Evolutionary conservation across 768 basidiomycete genomes (phyloP).

Genomic region (Macrolepiota albuminosa): DNA sequence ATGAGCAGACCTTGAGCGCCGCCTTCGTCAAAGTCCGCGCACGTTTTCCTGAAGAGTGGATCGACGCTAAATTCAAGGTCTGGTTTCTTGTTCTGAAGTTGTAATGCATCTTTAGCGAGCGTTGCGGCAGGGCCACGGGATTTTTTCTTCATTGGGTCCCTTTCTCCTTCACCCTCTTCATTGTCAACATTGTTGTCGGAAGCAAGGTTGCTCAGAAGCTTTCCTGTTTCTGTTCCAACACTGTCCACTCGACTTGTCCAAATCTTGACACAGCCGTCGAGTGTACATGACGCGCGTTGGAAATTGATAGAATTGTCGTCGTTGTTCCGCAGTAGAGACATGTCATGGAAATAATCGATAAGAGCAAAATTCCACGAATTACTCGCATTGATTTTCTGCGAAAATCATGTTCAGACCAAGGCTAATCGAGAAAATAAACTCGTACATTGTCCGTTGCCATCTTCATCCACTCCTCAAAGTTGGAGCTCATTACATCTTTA

Average conservation of each 20-base stretch:
- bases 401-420: slow-evolving; percentile 11
- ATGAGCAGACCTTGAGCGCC: slow-evolving; percentile 93
- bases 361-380: slow-evolving; percentile 98
- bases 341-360: slow-evolving; percentile 99
- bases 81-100: slow-evolving; percentile 85
- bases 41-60: slow-evolving; percentile 96
- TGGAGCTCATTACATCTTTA: slow-evolving; percentile 83
- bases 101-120: slow-evolving; percentile 79
- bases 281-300: slow-evolving; percentile 94
- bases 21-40: slow-evolving; percentile 97
- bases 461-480: slow-evolving; percentile 99
- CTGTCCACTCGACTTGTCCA: slow-evolving; percentile 98
- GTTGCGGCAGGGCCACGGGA: slow-evolving; percentile 73
- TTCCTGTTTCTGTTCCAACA: slow-evolving; percentile 94
- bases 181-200: slow-evolving; percentile 47
- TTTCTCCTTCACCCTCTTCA: slow-evolving; percentile 61
- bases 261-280: slow-evolving; percentile 99
- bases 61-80: slow-evolving; percentile 97
- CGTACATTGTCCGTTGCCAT: slow-evolving; percentile 97
- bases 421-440: slow-evolving; percentile 14
- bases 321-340: slow-evolving; percentile 90
- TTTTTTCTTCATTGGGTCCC: slow-evolving; percentile 54
- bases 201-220: slow-evolving; percentile 86
- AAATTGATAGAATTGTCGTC: slow-evolving; percentile 98
- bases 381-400: slow-evolving; percentile 94